phyloP scores from a whole-genome alignment of 1,284 basidiomycete genomes.

The Boletus smithii region DNA sequence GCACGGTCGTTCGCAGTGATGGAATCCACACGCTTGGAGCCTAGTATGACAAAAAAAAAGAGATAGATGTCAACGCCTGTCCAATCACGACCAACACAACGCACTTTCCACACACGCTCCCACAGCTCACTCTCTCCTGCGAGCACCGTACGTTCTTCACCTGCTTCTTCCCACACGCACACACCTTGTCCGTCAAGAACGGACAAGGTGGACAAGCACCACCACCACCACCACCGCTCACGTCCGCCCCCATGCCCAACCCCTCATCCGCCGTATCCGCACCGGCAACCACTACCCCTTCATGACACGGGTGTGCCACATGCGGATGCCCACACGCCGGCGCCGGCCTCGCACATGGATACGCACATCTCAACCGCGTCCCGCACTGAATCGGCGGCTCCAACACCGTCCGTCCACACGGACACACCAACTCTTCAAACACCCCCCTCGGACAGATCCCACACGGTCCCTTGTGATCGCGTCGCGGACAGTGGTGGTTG shows the following conservation, averaged over 20 bases:
- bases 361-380: constrained; percentile 70
- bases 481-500: constrained; percentile 70
- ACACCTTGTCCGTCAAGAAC: constrained; percentile 71
- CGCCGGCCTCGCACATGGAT: constrained; percentile 71
- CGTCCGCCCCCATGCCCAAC: constrained; percentile 1
- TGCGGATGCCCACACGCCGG: constrained; percentile 80
- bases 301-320: constrained; percentile 78
- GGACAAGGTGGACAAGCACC: constrained; percentile 80
- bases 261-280: constrained; percentile 25
- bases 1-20: constrained; percentile 77
- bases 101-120: constrained; percentile 72
- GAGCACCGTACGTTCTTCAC: constrained; percentile 75
- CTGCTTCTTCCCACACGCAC: constrained; percentile 84
- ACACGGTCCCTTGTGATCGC: constrained; percentile 81
- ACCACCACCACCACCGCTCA: constrained; percentile 29
- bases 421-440: constrained; percentile 86
- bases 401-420: constrained; percentile 71
- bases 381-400: constrained; percentile 78
- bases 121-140: constrained; percentile 79
- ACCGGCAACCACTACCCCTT: constrained; percentile 32
- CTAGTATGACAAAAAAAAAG: constrained; percentile 30
- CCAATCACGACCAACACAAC: neutral
- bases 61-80: constrained; percentile 1
- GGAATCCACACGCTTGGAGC: constrained; percentile 78
- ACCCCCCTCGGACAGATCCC: constrained; percentile 79